phyloP scores from a whole-genome alignment of 192 early-diverging fungal species.

The Gaertneriomyces semiglobifer region DNA sequence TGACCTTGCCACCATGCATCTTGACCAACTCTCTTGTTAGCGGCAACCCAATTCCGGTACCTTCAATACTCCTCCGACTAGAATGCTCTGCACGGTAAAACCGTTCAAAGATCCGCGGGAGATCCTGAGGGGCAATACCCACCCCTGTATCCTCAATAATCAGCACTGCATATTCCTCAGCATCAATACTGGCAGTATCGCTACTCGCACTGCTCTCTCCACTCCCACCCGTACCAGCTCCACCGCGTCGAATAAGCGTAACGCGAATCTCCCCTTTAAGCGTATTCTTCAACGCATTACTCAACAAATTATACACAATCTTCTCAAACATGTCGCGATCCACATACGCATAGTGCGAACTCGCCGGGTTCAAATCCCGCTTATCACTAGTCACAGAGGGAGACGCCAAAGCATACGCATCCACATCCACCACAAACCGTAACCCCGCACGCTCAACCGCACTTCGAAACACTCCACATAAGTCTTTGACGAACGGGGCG shows the following conservation, averaged over 20 bases:
- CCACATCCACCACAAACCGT: conserved; percentile 40
- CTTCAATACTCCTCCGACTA: conserved; percentile 54
- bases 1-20: conserved; percentile 44
- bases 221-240: conserved; percentile 19
- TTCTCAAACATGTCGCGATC: conserved; percentile 63
- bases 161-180: conserved; percentile 1
- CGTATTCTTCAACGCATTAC: conserved; percentile 52
- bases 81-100: conserved; percentile 59
- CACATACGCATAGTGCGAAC: conserved; percentile 30
- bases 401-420: neutral
- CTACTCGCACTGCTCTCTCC: conserved; percentile 20
- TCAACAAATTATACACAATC: conserved; percentile 61
- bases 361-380: neutral
- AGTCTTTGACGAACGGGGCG: conserved; percentile 43
- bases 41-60: conserved; percentile 58
- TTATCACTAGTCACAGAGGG: too few relatives aligned
- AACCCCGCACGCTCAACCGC: conserved; percentile 47
- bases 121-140: conserved; percentile 50
- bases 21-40: conserved; percentile 54
- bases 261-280: conserved; percentile 35
- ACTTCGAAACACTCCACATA: conserved; percentile 53
- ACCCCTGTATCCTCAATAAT: conserved; percentile 42
- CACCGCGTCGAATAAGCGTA: neutral
- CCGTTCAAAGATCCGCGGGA: conserved; percentile 51
- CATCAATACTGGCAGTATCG: conserved; percentile 27